Evolutionary conservation across 2,329 filamentous ascomycete species (phyloP).

Genomic region (Triangularia verruculosa): DNA sequence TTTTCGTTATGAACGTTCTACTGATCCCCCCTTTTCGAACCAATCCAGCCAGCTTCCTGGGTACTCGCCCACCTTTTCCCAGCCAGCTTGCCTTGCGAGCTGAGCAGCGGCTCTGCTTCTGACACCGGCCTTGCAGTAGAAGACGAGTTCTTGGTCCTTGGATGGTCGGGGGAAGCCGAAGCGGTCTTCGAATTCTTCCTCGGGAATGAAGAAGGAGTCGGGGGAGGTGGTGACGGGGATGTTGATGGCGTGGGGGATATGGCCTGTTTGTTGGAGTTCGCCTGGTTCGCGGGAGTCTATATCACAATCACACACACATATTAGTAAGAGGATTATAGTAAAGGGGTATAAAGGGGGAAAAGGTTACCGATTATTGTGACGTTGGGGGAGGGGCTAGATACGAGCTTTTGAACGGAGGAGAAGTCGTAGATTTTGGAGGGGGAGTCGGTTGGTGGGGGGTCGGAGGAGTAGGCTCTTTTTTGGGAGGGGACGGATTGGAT

Average conservation of each 20-base stretch:
- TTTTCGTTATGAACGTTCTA: constrained; percentile 42
- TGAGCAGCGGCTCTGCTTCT: constrained; percentile 73
- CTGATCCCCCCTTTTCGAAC: constrained; percentile 66
- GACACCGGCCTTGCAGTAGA: constrained; percentile 93
- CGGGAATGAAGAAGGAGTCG: constrained; percentile 72
- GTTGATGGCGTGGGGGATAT: constrained; percentile 78
- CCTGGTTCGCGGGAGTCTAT: constrained; percentile 69
- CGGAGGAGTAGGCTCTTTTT: background rate
- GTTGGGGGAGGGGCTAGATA: background rate
- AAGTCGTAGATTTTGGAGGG: background rate
- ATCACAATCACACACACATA: background rate
- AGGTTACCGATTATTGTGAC: background rate
- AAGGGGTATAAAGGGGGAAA: background rate
- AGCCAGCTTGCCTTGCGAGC: constrained; percentile 75
- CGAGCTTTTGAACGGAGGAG: constrained; percentile 6
- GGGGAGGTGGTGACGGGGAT: constrained; percentile 75
- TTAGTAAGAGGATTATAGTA: background rate
- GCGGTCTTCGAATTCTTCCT: constrained; percentile 77
- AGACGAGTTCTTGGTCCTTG: constrained; percentile 61
- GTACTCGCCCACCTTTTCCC: constrained; percentile 68
- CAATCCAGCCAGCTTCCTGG: constrained; percentile 80
- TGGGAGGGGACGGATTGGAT: background rate
- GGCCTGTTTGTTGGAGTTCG: constrained; percentile 62
- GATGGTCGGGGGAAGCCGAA: constrained; percentile 72
- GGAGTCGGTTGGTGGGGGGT: background rate